phyloP scores from a whole-genome alignment of 768 basidiomycete species.

The Russula foetens region DNA sequence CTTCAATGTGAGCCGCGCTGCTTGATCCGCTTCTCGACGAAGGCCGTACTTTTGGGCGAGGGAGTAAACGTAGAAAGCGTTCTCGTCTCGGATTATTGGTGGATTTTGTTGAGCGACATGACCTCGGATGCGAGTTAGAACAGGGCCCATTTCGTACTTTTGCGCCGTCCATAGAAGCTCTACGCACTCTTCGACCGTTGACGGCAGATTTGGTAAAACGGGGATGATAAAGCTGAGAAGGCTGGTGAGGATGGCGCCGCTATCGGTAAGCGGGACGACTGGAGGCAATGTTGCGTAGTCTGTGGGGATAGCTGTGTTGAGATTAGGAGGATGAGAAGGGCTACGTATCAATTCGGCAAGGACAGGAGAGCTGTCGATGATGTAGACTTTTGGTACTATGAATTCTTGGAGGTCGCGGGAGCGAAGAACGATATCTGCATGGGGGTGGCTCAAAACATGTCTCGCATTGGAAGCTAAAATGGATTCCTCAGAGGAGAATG shows the following conservation, averaged over 20 bases:
- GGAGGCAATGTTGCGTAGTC: background rate
- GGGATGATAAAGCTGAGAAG: slow-evolving; percentile 10
- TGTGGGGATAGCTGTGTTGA: background rate
- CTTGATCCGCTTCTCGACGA: slow-evolving; percentile 1
- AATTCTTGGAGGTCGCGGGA: slow-evolving; percentile 2
- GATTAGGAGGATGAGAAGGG: background rate
- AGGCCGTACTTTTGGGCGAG: slow-evolving; percentile 2
- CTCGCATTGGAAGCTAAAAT: background rate
- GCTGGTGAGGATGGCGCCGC: slow-evolving; percentile 2
- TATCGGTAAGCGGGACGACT: background rate
- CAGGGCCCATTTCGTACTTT: background rate
- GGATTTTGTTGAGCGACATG: background rate
- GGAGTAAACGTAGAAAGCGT: background rate
- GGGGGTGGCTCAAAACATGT: background rate
- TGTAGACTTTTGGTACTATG: slow-evolving; percentile 1
- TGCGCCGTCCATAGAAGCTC: slow-evolving; percentile 6
- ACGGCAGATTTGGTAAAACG: background rate
- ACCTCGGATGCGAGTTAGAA: background rate
- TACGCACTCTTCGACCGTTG: background rate
- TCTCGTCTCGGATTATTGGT: slow-evolving; percentile 1
- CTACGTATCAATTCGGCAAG: slow-evolving; percentile 21
- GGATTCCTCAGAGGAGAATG: background rate
- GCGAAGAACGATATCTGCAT: slow-evolving; percentile 3
- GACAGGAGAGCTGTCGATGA: slow-evolving; percentile 5
- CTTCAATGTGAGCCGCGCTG: background rate